Evolutionary conservation across 116 monocot species (phyloP), one percentile per base, ranked within the genome.

Genomic region (Papilionanthe hybrid): DNA sequence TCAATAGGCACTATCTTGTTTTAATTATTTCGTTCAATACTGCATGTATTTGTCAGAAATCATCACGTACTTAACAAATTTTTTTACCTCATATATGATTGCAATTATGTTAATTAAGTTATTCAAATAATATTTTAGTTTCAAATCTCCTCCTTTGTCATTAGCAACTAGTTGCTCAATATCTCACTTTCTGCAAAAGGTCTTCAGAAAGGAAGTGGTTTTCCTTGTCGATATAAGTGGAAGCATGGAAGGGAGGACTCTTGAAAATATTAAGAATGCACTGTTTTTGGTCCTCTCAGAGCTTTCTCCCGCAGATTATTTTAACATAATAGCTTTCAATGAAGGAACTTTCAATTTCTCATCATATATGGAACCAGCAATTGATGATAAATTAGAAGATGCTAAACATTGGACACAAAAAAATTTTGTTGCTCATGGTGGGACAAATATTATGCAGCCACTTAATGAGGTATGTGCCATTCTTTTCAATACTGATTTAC

Each of bases 181-280:
- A 63, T 63, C 63, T 63, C 63, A 63, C 63, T 63, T 63, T 63
- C 63, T 63, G 63, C 63, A 63, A 63, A 63, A 99, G 98, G 89
- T 90, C 43, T 93, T 95, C 86, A 92, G 79, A 87, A 91, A 89
- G 55, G 86, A 91, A 84, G 91, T 95, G 45, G 82, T 99, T 50
- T 95, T 93, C 90, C 10, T 95, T 81, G 84, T 99, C 86, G 98
- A 99, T 79, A 86, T 88, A 72, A 99, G 98, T 91, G 91, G 84
- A 82, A 99, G 98, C 87, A 93, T 91, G 98, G 78, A 79, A 78
- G 95, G 95, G 58, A 87, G 86, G 72, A 85, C 95, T 80, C 86
- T 99, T 75, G 91, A 99, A 69, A 86, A 79, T 80, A 88, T 89
- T 48, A 90, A 84, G 27, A 87, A 78, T 90, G 91, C 90, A 73